Conservation (phyloP, 768 basidiomycete species). For the Kwoniella sp. region DNA sequence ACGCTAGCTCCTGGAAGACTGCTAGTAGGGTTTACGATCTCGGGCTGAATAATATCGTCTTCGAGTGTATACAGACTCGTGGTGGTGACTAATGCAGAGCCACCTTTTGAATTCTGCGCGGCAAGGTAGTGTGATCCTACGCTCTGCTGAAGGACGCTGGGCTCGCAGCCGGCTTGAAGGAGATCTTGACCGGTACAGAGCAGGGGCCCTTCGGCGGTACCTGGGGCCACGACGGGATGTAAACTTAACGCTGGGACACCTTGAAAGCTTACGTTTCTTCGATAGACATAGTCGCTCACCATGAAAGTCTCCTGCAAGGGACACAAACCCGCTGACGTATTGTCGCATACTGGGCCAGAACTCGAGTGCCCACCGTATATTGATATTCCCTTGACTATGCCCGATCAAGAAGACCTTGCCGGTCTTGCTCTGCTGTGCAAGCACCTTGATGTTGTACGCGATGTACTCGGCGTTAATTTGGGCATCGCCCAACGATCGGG, state of each 20-base stretch:
- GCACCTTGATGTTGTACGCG: slow-evolving; percentile 37
- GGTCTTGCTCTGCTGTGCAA: slow-evolving; percentile 34
- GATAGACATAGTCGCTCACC: slow-evolving; percentile 14
- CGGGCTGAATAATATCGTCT: slow-evolving; percentile 49
- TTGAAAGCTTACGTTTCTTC: too few species aligned
- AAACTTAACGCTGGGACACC: too few species aligned
- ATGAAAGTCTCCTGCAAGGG: slow-evolving; percentile 42
- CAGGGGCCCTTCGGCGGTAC: slow-evolving; percentile 31
- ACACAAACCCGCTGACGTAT: slow-evolving; percentile 34
- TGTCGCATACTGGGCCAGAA: slow-evolving; percentile 44
- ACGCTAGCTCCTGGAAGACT: slow-evolving; percentile 30
- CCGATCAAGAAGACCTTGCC: slow-evolving; percentile 44
- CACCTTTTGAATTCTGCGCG: slow-evolving; percentile 38
- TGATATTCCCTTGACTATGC: slow-evolving; percentile 44
- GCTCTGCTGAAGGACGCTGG: slow-evolving; percentile 45
- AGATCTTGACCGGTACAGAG: slow-evolving; percentile 25
- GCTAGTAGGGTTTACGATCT: slow-evolving; percentile 33
- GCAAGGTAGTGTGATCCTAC: slow-evolving; percentile 39
- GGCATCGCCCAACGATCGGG: slow-evolving; percentile 34
- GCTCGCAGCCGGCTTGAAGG: slow-evolving; percentile 36
- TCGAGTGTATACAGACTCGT: slow-evolving; percentile 35
- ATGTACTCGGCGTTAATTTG: slow-evolving; percentile 46
- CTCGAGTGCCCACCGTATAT: slow-evolving; percentile 36
- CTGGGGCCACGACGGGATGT: too few species aligned
- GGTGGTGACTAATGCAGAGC: slow-evolving; percentile 44